Base-by-base conservation (phyloP, 805 yeast genomes). In the Tetrapisispora namnaoensis region DNA sequence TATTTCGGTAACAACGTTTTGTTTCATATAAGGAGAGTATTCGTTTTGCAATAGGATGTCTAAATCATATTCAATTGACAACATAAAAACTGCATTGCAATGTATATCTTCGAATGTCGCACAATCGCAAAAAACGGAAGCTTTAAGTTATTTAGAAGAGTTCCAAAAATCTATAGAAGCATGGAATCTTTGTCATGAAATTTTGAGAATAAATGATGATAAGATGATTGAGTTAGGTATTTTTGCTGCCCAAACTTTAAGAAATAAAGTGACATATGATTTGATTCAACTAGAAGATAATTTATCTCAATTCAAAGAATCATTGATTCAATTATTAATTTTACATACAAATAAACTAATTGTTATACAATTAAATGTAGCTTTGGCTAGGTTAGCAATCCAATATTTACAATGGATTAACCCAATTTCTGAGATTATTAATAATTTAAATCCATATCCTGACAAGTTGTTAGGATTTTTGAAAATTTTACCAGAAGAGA, bases 401-500 rank as follows among this genome's bases (percentile, higher is more conserved):
- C 97, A 91, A 65, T 79, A 74, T 53, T 62, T 83, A 32, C 70
- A 71, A 30, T 93, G 98, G 98, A 58, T 66, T 6, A 71, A 78
- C 53, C 86, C 95, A 1, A 62, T 89, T 4, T 72, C 69, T 22
- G 96, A 89, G 54, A 76, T 88, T 49, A 77, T 85, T 16, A 52
- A 72, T 4, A 61, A 67, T 18, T 46, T 66, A 70, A 46, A 70
- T 63, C 46, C 62, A 70, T 44, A 62, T 75, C 56, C 68, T 65
- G 48, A 65, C 78, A 44, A 58, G 22, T 63, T 91, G 40, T 70
- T 95, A 49, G 95, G 86, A 60, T 89, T 91, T 59, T 74, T 93
- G 53, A 82, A 81, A 62, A 82, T 93, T 46, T 70, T 93, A 49
- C 99, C 99, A 1, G 98, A 93, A 64, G 99, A 93, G 67, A 75